Base-by-base conservation (phyloP, 2,329 filamentous ascomycete species). In the Aspergillus sojae region DNA sequence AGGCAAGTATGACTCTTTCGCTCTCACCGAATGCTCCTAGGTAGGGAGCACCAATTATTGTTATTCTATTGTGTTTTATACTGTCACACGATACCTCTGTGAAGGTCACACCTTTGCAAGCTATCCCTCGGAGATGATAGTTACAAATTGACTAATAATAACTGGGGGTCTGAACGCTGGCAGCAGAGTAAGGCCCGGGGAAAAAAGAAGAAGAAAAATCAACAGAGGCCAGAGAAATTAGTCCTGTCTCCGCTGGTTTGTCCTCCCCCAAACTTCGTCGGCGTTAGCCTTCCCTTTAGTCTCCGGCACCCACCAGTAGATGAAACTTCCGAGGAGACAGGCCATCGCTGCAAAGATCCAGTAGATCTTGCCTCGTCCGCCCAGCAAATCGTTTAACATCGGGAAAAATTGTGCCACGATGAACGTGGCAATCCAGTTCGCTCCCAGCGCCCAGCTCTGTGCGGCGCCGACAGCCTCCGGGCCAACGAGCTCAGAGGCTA, bases 391-490 rank as follows among this genome's bases (percentile, higher is more conserved):
- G 74, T 96, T 96, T 65, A 96, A 78, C 23, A 97, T 85, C 0
- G 95, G 94, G 82, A 99, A 97, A 79, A 97, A 96, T 71, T 97
- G 93, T 0, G 94, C 94, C 2, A 99, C 93, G 26, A 96, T 71
- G 74, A 97, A 98, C 0, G 94, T 98, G 0, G 93, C 91, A 30
- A 92, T 84, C 84, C 96, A 98, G 77, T 95, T 98, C 16, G 92
- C 90, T 1, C 88, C 92, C 28, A 98, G 80, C 0, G 90, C 91
- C 86, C 93, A 96, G 62, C 91, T 94, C 77, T 99, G 95, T 0
- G 93, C 91, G 0, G 94, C 93, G 1, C 94, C 94, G 0, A 97
- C 93, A 0, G 94, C 95, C 75, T 97, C 93, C 14, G 93, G 89
- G 0, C 89, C 91, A 0, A 98, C 95, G 3, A 98, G 86, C 78